These are phyloP conservation scores for Monoraphidium neglectum DNA, from an alignment of 139 green algal species.

Conservation along the genomic window DNA sequence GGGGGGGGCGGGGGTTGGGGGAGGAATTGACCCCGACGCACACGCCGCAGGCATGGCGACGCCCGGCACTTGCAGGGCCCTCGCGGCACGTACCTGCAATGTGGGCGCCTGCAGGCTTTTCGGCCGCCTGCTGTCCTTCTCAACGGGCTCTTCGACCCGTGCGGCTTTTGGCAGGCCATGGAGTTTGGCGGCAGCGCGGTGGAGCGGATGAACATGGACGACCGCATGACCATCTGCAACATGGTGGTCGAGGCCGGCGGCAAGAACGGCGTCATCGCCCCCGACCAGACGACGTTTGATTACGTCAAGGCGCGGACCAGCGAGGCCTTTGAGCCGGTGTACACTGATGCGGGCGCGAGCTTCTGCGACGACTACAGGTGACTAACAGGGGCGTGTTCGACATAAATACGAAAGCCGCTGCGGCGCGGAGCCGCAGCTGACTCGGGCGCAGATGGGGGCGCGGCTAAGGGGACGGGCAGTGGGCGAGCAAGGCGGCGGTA, in stretches of 20 bases:
- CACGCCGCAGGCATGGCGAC: too few relatives aligned
- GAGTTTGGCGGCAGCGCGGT: slow-evolving; percentile 70
- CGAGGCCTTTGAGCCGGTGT: slow-evolving; percentile 79
- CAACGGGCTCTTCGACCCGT: too few relatives aligned
- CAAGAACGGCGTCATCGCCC: slow-evolving; percentile 80
- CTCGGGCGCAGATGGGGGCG: too few relatives aligned
- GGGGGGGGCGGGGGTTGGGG: too few relatives aligned
- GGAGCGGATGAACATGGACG: slow-evolving; percentile 94
- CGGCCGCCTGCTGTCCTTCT: too few relatives aligned
- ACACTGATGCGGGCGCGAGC: slow-evolving; percentile 70
- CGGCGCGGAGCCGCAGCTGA: neutral
- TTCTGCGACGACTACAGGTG: slow-evolving; percentile 72
- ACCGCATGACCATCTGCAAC: slow-evolving; percentile 98
- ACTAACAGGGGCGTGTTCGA: too few relatives aligned
- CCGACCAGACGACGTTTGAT: slow-evolving; percentile 93
- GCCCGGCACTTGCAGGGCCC: too few relatives aligned
- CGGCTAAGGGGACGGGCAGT: neutral
- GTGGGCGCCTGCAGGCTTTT: too few relatives aligned
- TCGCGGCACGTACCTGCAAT: too few relatives aligned
- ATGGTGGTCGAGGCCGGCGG: slow-evolving; percentile 88
- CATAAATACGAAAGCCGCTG: too few relatives aligned
- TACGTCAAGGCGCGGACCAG: slow-evolving; percentile 83
- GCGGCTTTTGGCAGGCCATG: too few relatives aligned
- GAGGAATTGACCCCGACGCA: too few relatives aligned
- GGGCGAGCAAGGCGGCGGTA: neutral